Percentiles rank a stretch among this genome's conserved stretches.
These are phyloP conservation scores for Aspergillus wentii DNA, from an alignment of 495 filamentous ascomycete genomes.

Conservation along the genomic window DNA sequence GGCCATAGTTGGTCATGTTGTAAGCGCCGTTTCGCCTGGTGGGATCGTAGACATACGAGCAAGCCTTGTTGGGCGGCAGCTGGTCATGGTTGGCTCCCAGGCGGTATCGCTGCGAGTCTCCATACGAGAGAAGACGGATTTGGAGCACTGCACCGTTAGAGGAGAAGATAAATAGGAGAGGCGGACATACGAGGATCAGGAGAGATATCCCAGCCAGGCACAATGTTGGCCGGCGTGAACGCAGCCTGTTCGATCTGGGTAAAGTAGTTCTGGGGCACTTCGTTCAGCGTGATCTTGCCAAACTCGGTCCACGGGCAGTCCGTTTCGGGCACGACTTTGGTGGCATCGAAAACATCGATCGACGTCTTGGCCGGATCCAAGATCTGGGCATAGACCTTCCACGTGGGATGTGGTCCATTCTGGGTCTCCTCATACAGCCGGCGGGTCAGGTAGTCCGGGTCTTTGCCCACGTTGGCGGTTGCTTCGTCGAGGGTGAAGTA, in stretches of 20 bases:
- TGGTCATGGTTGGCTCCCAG: neutral
- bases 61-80: neutral
- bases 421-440: constrained; percentile 27
- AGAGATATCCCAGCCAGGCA: constrained; percentile 3
- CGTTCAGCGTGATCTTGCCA: constrained; percentile 1
- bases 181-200: neutral
- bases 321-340: neutral
- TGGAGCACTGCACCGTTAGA: neutral
- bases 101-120: constrained; percentile 1
- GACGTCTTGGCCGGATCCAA: constrained; percentile 19
- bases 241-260: constrained; percentile 1
- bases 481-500: constrained; percentile 56
- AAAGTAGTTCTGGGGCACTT: constrained; percentile 1
- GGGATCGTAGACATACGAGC: constrained; percentile 1
- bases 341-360: constrained; percentile 1
- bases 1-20: constrained; percentile 1
- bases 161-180: neutral
- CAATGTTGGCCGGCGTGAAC: neutral
- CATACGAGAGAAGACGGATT: constrained; percentile 1
- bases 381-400: constrained; percentile 36
- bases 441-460: constrained; percentile 23
- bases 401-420: constrained; percentile 23
- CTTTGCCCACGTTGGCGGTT: constrained; percentile 42
- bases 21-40: constrained; percentile 3
- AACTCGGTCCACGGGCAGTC: neutral